phyloP scores from a whole-genome alignment of 1,284 basidiomycete genomes.

The Malassezia cuniculi region DNA sequence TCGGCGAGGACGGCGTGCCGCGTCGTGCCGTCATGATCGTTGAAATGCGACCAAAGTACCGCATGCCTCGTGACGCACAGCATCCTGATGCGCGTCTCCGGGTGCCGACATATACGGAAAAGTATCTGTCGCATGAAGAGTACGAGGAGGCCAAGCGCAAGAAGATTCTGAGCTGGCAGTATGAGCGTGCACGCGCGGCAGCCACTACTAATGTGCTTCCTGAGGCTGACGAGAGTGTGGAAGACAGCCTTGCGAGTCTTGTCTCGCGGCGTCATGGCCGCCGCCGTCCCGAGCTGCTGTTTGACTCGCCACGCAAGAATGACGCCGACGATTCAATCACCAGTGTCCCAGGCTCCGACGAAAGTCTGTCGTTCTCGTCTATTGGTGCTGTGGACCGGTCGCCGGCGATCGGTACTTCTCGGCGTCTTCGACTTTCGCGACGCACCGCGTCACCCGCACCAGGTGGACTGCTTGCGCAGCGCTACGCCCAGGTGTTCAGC shows the following conservation, averaged over 20 bases:
- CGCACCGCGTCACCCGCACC: neutral
- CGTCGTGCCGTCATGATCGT: slow-evolving; percentile 24
- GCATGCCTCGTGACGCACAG: slow-evolving; percentile 31
- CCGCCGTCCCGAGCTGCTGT: slow-evolving; percentile 5
- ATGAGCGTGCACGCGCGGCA: slow-evolving; percentile 9
- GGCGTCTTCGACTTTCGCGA: neutral
- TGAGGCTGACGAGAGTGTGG: slow-evolving; percentile 9
- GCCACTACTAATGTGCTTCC: neutral
- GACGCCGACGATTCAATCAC: too few relatives aligned
- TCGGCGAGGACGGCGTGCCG: slow-evolving; percentile 21
- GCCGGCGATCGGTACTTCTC: neutral
- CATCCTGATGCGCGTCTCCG: slow-evolving; percentile 31
- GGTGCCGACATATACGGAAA: slow-evolving; percentile 24
- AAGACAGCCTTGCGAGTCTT: slow-evolving; percentile 14
- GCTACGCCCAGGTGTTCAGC: neutral
- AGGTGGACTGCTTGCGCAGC: neutral
- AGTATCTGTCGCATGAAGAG: slow-evolving; percentile 28
- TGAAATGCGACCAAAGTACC: slow-evolving; percentile 32
- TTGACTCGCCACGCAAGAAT: too few relatives aligned
- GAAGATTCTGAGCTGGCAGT: slow-evolving; percentile 29
- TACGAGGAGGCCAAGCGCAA: slow-evolving; percentile 31
- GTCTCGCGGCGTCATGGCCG: neutral
- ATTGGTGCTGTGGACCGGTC: slow-evolving; percentile 1
- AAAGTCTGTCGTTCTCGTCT: slow-evolving; percentile 7
- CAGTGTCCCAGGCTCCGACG: slow-evolving; percentile 5